Evolutionary conservation across 768 basidiomycete genomes (phyloP).

Genomic region (Hericium erinaceus): DNA sequence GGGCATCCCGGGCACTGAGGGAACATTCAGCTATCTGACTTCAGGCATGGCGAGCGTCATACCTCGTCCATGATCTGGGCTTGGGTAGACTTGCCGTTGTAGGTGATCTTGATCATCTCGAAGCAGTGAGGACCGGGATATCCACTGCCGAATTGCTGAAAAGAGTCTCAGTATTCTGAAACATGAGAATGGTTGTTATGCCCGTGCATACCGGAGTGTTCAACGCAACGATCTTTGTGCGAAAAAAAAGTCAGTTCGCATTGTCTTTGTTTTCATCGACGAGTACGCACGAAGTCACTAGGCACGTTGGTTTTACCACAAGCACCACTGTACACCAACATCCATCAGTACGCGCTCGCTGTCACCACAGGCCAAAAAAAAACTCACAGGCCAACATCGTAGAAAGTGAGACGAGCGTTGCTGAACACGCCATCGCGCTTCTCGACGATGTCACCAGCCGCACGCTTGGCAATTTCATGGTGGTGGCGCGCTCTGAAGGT

Average conservation of each 20-base stretch:
- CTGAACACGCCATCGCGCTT: background rate
- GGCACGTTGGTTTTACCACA: background rate
- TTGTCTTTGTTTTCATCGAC: too few species aligned
- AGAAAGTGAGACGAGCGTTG: slow-evolving; percentile 1
- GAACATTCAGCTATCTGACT: background rate
- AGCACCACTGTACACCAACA: slow-evolving; percentile 2
- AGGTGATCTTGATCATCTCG: slow-evolving; percentile 49
- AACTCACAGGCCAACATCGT: slow-evolving; percentile 9
- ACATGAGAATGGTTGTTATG: too few species aligned
- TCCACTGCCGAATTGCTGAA: slow-evolving; percentile 42
- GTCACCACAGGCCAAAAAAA: background rate
- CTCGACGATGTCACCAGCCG: slow-evolving; percentile 2
- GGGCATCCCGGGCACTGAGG: slow-evolving; percentile 32
- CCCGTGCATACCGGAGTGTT: slow-evolving; percentile 1
- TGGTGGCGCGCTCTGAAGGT: slow-evolving; percentile 4
- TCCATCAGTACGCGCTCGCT: background rate
- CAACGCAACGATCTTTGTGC: slow-evolving; percentile 7
- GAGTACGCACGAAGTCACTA: slow-evolving; percentile 1
- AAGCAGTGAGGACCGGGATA: slow-evolving; percentile 63
- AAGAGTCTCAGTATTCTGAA: background rate
- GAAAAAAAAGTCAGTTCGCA: background rate
- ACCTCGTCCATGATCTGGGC: slow-evolving; percentile 63
- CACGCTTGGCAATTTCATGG: slow-evolving; percentile 1
- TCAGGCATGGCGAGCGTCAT: slow-evolving; percentile 2
- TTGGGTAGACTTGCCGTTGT: slow-evolving; percentile 45